A percentile compares a stretch with the other conserved stretches of the same genome.
Evolutionary conservation across 140 eudicot species (phyloP).

Genomic region (Cichorium intybus): DNA sequence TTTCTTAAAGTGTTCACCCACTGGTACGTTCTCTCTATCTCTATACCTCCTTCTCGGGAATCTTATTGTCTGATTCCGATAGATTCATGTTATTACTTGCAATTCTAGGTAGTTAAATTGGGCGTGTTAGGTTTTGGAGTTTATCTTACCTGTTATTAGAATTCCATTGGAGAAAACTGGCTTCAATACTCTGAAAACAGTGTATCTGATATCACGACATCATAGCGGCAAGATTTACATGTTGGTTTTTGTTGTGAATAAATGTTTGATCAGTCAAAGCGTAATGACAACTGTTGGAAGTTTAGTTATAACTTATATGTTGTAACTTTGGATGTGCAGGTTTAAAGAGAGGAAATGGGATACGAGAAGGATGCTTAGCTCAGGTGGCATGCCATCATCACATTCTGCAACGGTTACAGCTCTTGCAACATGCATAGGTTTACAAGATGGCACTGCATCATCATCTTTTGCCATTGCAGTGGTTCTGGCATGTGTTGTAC

Average conservation of each 20-base stretch:
- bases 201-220: slow-evolving; percentile 2
- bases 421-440: slow-evolving; percentile 72
- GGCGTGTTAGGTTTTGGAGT: slow-evolving; percentile 3
- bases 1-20: slow-evolving; percentile 78
- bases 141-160: neutral
- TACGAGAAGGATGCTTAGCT: slow-evolving; percentile 75
- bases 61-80: slow-evolving; percentile 2
- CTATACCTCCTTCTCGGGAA: neutral
- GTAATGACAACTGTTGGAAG: neutral
- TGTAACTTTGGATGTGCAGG: slow-evolving; percentile 42
- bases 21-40: slow-evolving; percentile 39
- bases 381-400: slow-evolving; percentile 99
- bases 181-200: neutral
- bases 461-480: slow-evolving; percentile 76
- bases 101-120: neutral
- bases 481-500: slow-evolving; percentile 85
- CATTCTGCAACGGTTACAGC: slow-evolving; percentile 91
- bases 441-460: slow-evolving; percentile 66
- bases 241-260: neutral
- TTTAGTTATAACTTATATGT: slow-evolving; percentile 12
- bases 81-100: neutral
- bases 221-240: neutral
- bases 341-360: slow-evolving; percentile 90
- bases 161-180: neutral
- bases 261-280: neutral